A percentile compares a stretch with the other conserved stretches of the same genome.
phyloP scores from a whole-genome alignment of 352 stramenopile species.

The Phytophthora citricola region DNA sequence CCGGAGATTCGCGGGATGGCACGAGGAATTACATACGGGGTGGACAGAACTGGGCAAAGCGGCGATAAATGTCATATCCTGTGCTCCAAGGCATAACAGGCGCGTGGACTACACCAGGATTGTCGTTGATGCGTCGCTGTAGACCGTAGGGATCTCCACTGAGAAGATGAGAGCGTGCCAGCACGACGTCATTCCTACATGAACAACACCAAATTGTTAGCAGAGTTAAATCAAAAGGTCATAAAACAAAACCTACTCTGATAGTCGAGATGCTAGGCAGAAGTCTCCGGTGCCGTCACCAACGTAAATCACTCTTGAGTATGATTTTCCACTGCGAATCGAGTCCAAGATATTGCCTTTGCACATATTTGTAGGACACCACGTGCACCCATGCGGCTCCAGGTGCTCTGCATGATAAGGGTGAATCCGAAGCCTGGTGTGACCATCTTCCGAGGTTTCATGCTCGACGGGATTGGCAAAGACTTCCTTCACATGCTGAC shows the following conservation, averaged over 20 bases:
- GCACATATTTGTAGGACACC: conserved; percentile 83
- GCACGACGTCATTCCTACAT: conserved; percentile 55
- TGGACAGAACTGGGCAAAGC: conserved; percentile 42
- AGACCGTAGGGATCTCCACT: conserved; percentile 44
- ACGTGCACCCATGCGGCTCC: conserved; percentile 52
- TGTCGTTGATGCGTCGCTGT: conserved; percentile 41
- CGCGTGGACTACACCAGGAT: conserved; percentile 41
- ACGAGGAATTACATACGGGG: conserved; percentile 15
- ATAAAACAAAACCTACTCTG: conserved; percentile 39
- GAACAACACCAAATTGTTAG: conserved; percentile 11
- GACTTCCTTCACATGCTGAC: conserved; percentile 45
- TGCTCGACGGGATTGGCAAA: conserved; percentile 59
- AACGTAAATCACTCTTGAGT: conserved; percentile 69
- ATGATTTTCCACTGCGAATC: conserved; percentile 43
- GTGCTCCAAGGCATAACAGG: conserved; percentile 56
- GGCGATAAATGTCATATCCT: conserved; percentile 54
- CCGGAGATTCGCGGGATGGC: conserved; percentile 9
- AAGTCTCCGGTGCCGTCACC: conserved; percentile 76
- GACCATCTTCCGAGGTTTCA: conserved; percentile 22
- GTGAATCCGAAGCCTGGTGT: conserved; percentile 49
- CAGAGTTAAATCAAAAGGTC: neutral
- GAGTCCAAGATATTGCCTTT: conserved; percentile 76
- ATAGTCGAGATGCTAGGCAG: conserved; percentile 56
- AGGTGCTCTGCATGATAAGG: conserved; percentile 57
- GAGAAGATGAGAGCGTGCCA: conserved; percentile 48